phyloP scores from a whole-genome alignment of 208 protist species.

The Acanthamoeba polyphaga region DNA sequence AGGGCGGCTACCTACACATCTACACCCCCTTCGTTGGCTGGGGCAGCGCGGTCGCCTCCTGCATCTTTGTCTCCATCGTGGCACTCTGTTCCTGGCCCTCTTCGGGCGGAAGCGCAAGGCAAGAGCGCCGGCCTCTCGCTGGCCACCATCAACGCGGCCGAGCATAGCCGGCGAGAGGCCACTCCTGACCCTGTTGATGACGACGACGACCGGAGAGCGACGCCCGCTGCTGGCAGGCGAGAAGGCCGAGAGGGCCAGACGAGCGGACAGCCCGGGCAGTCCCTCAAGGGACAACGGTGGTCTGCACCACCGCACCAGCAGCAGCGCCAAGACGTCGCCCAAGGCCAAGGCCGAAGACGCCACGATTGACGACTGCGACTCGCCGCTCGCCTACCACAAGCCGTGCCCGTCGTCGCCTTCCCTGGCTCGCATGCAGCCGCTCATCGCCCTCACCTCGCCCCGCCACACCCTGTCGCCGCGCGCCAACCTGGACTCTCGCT shows the following conservation, averaged over 20 bases:
- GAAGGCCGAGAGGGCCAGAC: constrained; percentile 24
- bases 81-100: constrained; percentile 27
- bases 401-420: constrained; percentile 48
- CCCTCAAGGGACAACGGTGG: background rate
- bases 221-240: constrained; percentile 19
- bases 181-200: background rate
- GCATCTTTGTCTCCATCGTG: background rate
- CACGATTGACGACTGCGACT: constrained; percentile 40
- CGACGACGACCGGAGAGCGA: background rate
- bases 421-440: background rate
- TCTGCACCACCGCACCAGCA: background rate
- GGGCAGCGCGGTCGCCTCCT: constrained; percentile 38
- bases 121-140: background rate
- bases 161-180: background rate
- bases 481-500: background rate
- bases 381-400: constrained; percentile 25
- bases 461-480: background rate
- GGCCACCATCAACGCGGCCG: constrained; percentile 12
- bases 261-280: background rate
- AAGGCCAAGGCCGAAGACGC: background rate
- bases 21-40: constrained; percentile 32
- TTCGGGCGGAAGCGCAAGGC: background rate
- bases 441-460: background rate
- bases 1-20: constrained; percentile 20
- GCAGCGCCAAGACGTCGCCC: background rate